Evolutionary conservation across 129 eudicot genomes (phyloP).

Genomic region (Lactuca saligna): DNA sequence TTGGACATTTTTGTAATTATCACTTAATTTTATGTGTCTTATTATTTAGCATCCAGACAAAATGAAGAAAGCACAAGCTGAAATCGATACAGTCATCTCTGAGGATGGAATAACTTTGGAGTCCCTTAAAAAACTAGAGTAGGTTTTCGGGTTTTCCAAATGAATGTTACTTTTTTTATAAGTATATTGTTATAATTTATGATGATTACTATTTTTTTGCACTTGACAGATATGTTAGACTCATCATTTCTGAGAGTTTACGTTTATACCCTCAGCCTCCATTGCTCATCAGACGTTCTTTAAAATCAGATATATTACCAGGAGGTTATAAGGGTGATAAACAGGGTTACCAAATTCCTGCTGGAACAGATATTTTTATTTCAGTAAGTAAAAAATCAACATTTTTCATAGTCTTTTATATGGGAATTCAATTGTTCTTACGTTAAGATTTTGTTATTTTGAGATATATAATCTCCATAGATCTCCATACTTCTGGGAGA

Average conservation of each 20-base stretch:
- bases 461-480: slow-evolving; percentile 98
- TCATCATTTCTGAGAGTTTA: slow-evolving; percentile 80
- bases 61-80: slow-evolving; percentile 96
- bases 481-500: slow-evolving; percentile 94
- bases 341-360: slow-evolving; percentile 79
- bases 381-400: slow-evolving; percentile 53
- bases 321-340: slow-evolving; percentile 85
- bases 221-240: slow-evolving; percentile 70
- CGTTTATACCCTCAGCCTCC: slow-evolving; percentile 99
- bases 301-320: slow-evolving; percentile 74
- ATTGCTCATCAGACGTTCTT: slow-evolving; percentile 92
- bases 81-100: slow-evolving; percentile 72
- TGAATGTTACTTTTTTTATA: slow-evolving; percentile 5
- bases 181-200: background rate
- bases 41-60: slow-evolving; percentile 73
- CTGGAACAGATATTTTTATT: slow-evolving; percentile 84
- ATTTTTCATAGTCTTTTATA: background rate
- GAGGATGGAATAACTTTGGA: slow-evolving; percentile 63
- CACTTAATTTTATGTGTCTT: background rate
- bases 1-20: no score
- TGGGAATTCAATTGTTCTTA: background rate
- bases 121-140: slow-evolving; percentile 76
- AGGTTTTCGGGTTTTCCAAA: slow-evolving; percentile 11
- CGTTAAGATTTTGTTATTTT: background rate
- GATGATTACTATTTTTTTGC: background rate